These are phyloP conservation scores for Xylaria grammica DNA, from an alignment of 495 filamentous ascomycete genomes.

Conservation along the genomic window DNA sequence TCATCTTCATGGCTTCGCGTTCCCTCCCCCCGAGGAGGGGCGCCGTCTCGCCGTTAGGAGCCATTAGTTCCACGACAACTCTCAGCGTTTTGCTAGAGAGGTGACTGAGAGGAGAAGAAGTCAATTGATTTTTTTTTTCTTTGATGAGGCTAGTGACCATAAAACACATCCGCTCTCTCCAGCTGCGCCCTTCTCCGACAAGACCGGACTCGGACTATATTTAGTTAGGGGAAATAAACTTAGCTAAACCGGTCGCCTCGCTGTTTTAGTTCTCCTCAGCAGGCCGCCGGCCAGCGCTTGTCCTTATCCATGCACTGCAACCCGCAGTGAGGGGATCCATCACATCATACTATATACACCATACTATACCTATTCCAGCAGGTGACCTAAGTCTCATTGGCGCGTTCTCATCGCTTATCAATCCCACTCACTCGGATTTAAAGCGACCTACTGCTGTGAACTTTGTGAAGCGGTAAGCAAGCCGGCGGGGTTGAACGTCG, in stretches of 20 bases:
- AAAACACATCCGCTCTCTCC: not conserved
- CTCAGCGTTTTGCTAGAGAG: not conserved
- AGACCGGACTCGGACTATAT: no score
- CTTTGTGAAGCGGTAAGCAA: no score
- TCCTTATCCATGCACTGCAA: not conserved
- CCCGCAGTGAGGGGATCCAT: not conserved
- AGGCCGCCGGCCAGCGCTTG: not conserved
- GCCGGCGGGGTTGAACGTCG: no score
- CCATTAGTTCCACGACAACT: not conserved
- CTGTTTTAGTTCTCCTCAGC: not conserved
- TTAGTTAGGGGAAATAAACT: not conserved
- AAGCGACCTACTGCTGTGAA: no score
- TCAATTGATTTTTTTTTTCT: no score
- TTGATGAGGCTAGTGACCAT: not conserved
- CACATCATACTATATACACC: no score
- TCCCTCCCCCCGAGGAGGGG: constrained; percentile 16
- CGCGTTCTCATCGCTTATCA: constrained; percentile 10
- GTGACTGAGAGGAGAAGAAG: not conserved
- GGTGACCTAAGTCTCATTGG: not conserved
- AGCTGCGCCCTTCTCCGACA: not conserved
- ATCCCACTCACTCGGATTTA: not conserved
- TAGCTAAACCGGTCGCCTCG: not conserved
- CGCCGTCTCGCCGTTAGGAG: constrained; percentile 21
- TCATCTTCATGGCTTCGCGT: constrained; percentile 2
- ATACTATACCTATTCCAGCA: constrained; percentile 13